These are phyloP conservation scores for Aethionema arabicum DNA, from an alignment of 345 rosid genomes.

Conservation along the genomic window DNA sequence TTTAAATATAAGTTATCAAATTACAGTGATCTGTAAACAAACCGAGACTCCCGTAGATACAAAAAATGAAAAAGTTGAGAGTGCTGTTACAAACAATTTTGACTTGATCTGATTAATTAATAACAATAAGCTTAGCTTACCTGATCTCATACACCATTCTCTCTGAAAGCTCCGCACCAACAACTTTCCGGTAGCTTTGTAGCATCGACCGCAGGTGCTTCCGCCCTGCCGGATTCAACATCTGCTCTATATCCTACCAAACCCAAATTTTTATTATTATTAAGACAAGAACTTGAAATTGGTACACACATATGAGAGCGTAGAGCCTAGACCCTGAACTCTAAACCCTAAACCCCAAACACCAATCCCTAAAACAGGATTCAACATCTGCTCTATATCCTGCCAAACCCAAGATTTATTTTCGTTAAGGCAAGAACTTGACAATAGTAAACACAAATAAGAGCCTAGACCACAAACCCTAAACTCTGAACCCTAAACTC, in stretches of 20 bases:
- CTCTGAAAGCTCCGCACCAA: slow-evolving; percentile 67
- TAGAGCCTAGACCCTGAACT: too few relatives aligned
- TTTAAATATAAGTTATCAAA: too few relatives aligned
- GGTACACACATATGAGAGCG: slow-evolving; percentile 1
- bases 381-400: slow-evolving; percentile 50
- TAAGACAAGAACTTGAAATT: slow-evolving; percentile 21
- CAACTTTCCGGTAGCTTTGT: slow-evolving; percentile 54
- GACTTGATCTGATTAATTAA: slow-evolving; percentile 14
- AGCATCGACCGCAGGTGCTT: slow-evolving; percentile 54
- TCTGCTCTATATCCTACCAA: slow-evolving; percentile 50
- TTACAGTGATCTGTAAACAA: too few relatives aligned
- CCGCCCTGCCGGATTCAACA: slow-evolving; percentile 38
- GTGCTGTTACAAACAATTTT: slow-evolving; percentile 15
- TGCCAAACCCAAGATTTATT: slow-evolving; percentile 32
- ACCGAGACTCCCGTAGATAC: neutral
- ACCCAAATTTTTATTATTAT: slow-evolving; percentile 19
- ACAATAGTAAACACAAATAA: slow-evolving; percentile 8
- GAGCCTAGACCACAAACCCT: too few relatives aligned
- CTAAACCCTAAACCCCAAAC: too few relatives aligned
- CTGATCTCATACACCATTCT: slow-evolving; percentile 63
- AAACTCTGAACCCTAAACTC: too few relatives aligned
- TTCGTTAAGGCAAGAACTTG: slow-evolving; percentile 23
- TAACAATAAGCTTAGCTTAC: slow-evolving; percentile 27
- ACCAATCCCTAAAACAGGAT: too few relatives aligned
- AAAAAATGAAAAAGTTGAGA: slow-evolving; percentile 5